phyloP scores from a whole-genome alignment of 2,329 filamentous ascomycete genomes.

The Blumeria graminis region DNA sequence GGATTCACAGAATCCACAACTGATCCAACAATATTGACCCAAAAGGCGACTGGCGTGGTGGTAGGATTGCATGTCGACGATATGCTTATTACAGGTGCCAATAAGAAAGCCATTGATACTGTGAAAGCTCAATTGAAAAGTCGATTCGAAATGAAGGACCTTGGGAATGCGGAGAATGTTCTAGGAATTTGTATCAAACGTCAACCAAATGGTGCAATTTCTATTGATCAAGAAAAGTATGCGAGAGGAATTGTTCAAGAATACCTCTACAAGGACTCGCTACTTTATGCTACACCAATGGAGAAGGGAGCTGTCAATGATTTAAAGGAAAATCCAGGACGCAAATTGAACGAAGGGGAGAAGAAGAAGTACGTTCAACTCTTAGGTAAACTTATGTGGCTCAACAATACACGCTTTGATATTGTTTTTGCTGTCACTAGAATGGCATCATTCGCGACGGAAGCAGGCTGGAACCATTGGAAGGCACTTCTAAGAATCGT shows the following conservation, averaged over 20 bases:
- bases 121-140: not conserved
- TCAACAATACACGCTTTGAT: not conserved
- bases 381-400: not conserved
- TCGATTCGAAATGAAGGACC: not conserved
- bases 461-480: not conserved
- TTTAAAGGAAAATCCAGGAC: too few relatives aligned
- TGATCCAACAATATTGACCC: not conserved
- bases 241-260: not conserved
- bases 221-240: constrained; percentile 1
- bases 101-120: not conserved
- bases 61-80: not conserved
- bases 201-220: not conserved
- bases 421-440: not conserved
- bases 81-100: not conserved
- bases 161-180: not conserved
- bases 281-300: not conserved
- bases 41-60: not conserved
- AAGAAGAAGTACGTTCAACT: too few relatives aligned
- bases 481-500: not conserved
- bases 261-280: too few relatives aligned
- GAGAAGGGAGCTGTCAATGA: not conserved
- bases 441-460: not conserved
- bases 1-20: not conserved
- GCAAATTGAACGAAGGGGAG: too few relatives aligned
- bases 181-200: not conserved